These are phyloP conservation scores for Phytopythium delawarense DNA, from an alignment of 352 stramenopile species.

Conservation along the genomic window DNA sequence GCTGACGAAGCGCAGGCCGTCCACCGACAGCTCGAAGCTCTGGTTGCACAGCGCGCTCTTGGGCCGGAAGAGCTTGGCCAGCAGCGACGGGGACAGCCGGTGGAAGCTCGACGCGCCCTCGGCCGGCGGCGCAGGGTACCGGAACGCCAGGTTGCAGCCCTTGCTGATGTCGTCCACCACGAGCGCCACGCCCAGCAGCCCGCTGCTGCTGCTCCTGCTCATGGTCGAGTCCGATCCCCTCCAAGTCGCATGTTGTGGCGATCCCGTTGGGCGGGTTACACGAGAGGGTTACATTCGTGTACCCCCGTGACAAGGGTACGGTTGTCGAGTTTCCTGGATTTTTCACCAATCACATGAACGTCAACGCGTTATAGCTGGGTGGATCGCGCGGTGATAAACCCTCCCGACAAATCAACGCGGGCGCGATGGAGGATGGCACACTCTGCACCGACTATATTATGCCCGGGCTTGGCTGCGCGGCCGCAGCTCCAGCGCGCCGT, in stretches of 20 bases:
- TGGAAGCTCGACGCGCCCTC: conserved; percentile 72
- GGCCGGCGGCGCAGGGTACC: conserved; percentile 63
- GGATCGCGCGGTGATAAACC: too few species aligned
- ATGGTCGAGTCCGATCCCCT: too few species aligned
- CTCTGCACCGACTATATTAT: too few species aligned
- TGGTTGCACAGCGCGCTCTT: conserved; percentile 87
- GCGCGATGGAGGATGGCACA: too few species aligned
- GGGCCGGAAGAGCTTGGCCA: conserved; percentile 85
- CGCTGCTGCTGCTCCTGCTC: conserved; percentile 15
- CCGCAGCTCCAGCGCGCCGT: background rate
- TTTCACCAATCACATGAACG: too few species aligned
- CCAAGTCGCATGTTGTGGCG: too few species aligned
- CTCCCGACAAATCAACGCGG: too few species aligned
- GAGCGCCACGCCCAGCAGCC: conserved; percentile 67
- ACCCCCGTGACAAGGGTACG: too few species aligned
- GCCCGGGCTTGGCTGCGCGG: background rate
- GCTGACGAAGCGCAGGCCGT: conserved; percentile 84
- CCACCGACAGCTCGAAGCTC: conserved; percentile 85
- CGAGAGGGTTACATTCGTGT: too few species aligned
- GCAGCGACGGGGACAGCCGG: conserved; percentile 60
- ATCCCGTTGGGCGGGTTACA: too few species aligned
- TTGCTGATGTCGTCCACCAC: conserved; percentile 89
- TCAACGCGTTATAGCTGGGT: too few species aligned
- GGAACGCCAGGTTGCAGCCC: conserved; percentile 82
- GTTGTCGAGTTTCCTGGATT: too few species aligned